Base-by-base conservation (phyloP, 306 rosid genomes). In the Vigna reflexopilosa region DNA sequence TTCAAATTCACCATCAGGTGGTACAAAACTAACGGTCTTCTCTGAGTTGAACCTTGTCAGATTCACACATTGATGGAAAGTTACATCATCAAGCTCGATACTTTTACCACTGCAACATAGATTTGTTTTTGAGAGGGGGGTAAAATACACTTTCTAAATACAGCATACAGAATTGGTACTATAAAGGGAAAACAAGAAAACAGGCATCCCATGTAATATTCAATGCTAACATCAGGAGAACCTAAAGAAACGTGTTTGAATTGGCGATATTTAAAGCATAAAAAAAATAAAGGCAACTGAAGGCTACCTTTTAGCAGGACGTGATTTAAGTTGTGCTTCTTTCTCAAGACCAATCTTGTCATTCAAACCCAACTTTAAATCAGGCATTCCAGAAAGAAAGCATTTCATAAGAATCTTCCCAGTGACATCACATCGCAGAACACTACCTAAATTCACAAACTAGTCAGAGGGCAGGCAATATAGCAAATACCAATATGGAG, bases 331-430 rank as follows among this genome's bases (percentile, higher is more conserved):
- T 81, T 90, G 88, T 11, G 98, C 88, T 83, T 93, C 98, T 83
- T 91, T 93, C 88, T 93, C 98, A 26, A 93, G 94, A 71, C 98
- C 98, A 84, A 93, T 89, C 86, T 91, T 93, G 78, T 93, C 98
- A 83, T 90, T 93, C 73, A 93, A 84, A 66, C 98, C 98, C 91
- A 93, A 91, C 93, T 91, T 93, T 74, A 93, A 81, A 84, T 89
- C 98, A 76, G 98, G 98, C 98, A 93, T 93, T 77, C 98, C 98
- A 83, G 98, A 93, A 32, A 93, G 96, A 72, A 93, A 91, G 89
- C 98, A 93, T 83, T 91, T 93, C 98, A 91, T 93, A 45, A 93
- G 91, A 82, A 93, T 76, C 89, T 93, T 93, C 82, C 98, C 98
- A 34, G 96, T 89, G 38, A 93, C 98, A 85, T 93, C 98, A 73